Conservation (phyloP, 495 filamentous ascomycete species). For the Neurospora pannonica region DNA sequence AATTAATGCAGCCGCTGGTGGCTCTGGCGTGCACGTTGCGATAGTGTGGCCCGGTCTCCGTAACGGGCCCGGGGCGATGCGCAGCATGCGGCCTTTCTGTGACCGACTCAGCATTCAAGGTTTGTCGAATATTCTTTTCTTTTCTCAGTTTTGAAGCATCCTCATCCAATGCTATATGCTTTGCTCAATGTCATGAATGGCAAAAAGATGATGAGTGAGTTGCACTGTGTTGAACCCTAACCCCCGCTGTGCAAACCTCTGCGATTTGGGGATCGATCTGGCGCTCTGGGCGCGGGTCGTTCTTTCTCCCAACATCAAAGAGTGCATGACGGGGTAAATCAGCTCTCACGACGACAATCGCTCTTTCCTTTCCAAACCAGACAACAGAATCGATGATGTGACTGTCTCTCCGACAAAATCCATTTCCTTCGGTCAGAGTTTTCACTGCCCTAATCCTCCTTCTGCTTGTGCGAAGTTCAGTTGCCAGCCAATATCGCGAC, state of each 20-base stretch:
- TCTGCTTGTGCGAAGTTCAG: not conserved
- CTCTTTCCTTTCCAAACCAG: not conserved
- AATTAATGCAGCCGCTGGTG: not conserved
- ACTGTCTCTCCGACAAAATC: not conserved
- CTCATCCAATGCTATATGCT: not conserved
- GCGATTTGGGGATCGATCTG: not conserved
- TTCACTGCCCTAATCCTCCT: not conserved
- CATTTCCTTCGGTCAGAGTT: not conserved
- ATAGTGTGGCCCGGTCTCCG: not conserved
- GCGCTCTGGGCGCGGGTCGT: not conserved
- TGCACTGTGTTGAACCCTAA: not conserved
- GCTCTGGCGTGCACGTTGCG: not conserved
- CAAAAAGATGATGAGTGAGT: not conserved
- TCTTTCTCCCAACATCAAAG: not conserved
- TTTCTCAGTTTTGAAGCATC: not conserved
- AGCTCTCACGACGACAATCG: not conserved
- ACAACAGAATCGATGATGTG: not conserved
- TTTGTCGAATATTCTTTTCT: not conserved
- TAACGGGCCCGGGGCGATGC: not conserved
- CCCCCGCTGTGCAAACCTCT: not conserved
- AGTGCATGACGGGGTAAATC: not conserved
- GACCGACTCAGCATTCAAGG: not conserved
- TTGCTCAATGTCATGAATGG: not conserved
- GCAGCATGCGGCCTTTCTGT: not conserved
- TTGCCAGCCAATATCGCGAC: not conserved